These are phyloP conservation scores for Phytophthora hybrid DNA, from an alignment of 352 stramenopile species.

Conservation along the genomic window DNA sequence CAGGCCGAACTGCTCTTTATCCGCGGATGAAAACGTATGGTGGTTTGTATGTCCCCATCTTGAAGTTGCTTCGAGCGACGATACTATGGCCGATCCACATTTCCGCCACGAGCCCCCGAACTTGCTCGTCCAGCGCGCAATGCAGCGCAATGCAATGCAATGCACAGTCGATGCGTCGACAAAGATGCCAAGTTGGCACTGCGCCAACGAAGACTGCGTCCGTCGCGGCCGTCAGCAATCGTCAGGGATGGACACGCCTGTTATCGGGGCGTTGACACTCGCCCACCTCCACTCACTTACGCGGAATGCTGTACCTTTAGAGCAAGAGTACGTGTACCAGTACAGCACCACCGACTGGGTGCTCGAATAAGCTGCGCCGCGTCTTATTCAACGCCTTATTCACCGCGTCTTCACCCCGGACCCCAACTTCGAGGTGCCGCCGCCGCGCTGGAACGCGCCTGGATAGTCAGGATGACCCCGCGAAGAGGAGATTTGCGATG, in stretches of 20 bases:
- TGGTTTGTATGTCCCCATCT: conserved; percentile 18
- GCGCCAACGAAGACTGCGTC: neutral
- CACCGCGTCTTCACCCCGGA: conserved; percentile 4
- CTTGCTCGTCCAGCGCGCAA: neutral
- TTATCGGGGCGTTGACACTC: conserved; percentile 32
- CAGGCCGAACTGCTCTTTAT: conserved; percentile 16
- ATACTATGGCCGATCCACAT: conserved; percentile 1
- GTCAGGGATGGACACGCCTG: conserved; percentile 22
- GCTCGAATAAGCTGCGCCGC: neutral
- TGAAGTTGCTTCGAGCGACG: conserved; percentile 20
- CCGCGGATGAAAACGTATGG: conserved; percentile 6
- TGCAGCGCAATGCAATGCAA: neutral
- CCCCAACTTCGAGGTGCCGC: neutral
- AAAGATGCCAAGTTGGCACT: conserved; percentile 2
- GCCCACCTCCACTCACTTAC: conserved; percentile 3
- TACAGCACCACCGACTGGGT: neutral
- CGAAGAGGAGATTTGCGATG: conserved; percentile 36
- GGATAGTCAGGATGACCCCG: conserved; percentile 37
- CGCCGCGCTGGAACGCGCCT: neutral
- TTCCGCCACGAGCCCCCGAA: neutral
- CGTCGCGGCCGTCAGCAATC: conserved; percentile 27
- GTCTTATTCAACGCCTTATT: conserved; percentile 14
- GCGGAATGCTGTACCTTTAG: conserved; percentile 25
- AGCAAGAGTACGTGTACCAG: neutral
- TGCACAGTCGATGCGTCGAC: neutral